Base-by-base conservation (phyloP, 2,329 filamentous ascomycete genomes). In the Penicillium aurantiogriseum region DNA sequence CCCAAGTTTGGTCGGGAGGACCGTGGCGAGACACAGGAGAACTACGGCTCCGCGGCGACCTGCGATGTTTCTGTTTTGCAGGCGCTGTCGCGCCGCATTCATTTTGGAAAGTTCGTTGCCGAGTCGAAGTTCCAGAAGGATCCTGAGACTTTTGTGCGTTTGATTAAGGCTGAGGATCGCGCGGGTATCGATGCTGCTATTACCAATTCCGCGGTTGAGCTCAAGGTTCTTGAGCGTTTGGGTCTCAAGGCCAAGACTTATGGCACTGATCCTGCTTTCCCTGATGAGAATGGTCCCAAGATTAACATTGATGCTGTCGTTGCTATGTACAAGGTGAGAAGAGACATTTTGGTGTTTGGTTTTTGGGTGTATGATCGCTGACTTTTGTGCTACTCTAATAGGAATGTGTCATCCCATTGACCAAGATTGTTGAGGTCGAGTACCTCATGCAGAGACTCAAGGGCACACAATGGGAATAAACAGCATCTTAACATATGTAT, bases 51-150 rank as follows among this genome's bases (percentile, higher is more conserved):
- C 6, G 84, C 92, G 0, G 93, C 92, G 2, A 96, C 91, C 0
- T 92, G 89, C 72, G 94, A 99, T 76, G 94, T 99, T 60, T 83
- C 85, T 52, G 93, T 90, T 68, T 80, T 99, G 63, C 94, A 99
- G 79, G 90, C 94, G 4, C 79, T 99, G 46, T 95, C 91, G 39
- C 84, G 93, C 42, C 83, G 94, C 54, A 94, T 99, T 66, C 94
- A 99, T 77, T 99, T 96, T 78, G 94, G 94, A 66, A 99, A 97
- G 79, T 97, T 97, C 70, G 94, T 99, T 9, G 94, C 94, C 43
- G 94, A 99, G 81, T 88, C 88, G 58, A 99, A 99, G 79, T 99
- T 97, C 77, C 84, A 85, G 67, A 88, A 89, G 46, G 90, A 97
- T 66, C 83, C 86, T 31, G 90, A 92, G 67, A 84, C 80, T 61